phyloP scores from a whole-genome alignment of 139 green algal species.

The Raphidocelis subcapitata region DNA sequence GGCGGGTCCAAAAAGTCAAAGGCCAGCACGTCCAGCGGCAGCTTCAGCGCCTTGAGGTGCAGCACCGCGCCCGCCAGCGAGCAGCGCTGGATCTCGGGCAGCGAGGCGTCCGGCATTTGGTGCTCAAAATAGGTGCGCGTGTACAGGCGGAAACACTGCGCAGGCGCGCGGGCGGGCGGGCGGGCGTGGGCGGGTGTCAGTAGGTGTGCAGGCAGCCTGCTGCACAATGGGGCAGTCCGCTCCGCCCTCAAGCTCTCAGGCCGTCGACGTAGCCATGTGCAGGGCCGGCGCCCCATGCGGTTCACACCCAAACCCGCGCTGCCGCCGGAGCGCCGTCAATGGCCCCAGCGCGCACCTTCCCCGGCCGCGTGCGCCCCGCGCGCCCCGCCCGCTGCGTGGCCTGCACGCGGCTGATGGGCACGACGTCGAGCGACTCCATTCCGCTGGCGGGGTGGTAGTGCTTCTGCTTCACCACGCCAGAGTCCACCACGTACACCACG shows the following conservation, averaged over 20 bases:
- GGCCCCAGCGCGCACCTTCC: slow-evolving; percentile 68
- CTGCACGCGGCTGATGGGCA: slow-evolving; percentile 81
- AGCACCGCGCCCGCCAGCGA: slow-evolving; percentile 83
- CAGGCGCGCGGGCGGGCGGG: neutral
- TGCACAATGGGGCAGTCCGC: neutral
- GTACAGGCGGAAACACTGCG: slow-evolving; percentile 94
- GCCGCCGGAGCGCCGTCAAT: no score
- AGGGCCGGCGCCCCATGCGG: no score
- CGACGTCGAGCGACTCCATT: slow-evolving; percentile 86
- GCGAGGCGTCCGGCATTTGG: slow-evolving; percentile 77
- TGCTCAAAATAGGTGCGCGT: slow-evolving; percentile 74
- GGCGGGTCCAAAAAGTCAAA: slow-evolving; percentile 96
- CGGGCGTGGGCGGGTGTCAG: neutral
- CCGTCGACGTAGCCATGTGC: no score
- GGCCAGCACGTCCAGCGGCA: slow-evolving; percentile 80
- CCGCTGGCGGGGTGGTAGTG: slow-evolving; percentile 82
- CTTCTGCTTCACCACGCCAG: slow-evolving; percentile 93
- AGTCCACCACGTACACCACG: slow-evolving; percentile 90
- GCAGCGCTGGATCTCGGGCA: slow-evolving; percentile 93
- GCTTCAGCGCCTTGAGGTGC: slow-evolving; percentile 87
- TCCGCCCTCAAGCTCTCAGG: no score
- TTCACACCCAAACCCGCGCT: no score
- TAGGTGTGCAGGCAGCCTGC: neutral
- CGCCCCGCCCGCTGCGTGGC: slow-evolving; percentile 88
- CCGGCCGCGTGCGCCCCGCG: slow-evolving; percentile 81